Base-by-base conservation (phyloP, 2,329 filamentous ascomycete species). In the Metarhizium rileyi region DNA sequence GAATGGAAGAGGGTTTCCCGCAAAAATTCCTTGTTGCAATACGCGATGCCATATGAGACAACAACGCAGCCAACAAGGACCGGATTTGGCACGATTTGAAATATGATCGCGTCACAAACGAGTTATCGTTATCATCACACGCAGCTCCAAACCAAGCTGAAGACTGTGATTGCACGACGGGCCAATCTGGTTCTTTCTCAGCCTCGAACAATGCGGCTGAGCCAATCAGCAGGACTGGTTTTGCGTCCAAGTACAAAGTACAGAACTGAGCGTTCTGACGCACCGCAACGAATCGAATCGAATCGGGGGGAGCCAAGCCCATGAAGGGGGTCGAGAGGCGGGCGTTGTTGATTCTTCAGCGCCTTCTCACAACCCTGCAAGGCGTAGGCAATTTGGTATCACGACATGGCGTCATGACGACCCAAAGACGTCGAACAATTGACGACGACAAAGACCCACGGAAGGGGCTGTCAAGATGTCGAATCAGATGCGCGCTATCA, bases 361-460 rank as follows among this genome's bases (percentile, higher is more conserved):
- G 22, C 16, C 25, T 23, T 14, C 38, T 22, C 14, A 18, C n/a
- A 22, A 10, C 9, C 5, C 20, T 10, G 22, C 36, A 10, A 12
- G 6, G 36, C 36, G n/a, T 40, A 23, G 9, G 36, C n/a, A 22
- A 22, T 40, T 22, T 16, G n/a, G 33, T 22, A 40, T 40, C 14
- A 12, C 36, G 36, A 40, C 36, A 50, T 50, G 48, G 48, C 48
- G 36, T 46, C 26, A 50, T 47, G 44, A 27, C 18, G 22, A 25
- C n/a, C 47, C 35, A 35, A 45, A 38, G 23, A 46, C 33, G 48
- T 42, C 20, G n/a, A 30, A 14, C n/a, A 18, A 28, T 16, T 9
- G 22, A 22, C 33, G 27, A 23, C 4, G 12, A 4, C 10, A 44
- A 10, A 3, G 43, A 27, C 23, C 33, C 48, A 25, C 12, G 10